Evolutionary conservation across 768 basidiomycete species (phyloP).

Genomic region (Leccinellum rugosiceps): DNA sequence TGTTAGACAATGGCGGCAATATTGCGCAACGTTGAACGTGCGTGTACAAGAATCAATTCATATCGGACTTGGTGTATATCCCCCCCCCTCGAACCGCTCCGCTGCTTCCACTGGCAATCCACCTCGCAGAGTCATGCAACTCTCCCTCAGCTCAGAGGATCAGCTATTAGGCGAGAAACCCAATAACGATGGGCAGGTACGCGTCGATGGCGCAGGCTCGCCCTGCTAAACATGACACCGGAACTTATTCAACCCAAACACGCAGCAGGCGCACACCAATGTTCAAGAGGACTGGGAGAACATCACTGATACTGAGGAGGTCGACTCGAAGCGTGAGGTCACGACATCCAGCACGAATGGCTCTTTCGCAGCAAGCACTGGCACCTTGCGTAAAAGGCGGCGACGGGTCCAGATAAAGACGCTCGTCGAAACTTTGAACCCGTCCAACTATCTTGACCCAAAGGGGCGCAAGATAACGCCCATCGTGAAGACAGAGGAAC

Average conservation of each 20-base stretch:
- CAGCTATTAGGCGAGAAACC: not conserved
- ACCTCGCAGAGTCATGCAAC: constrained; percentile 10
- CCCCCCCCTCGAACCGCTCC: no score
- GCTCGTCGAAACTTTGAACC: constrained; percentile 16
- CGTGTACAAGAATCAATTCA: no score
- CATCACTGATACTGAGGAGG: constrained; percentile 18
- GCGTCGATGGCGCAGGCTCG: not conserved
- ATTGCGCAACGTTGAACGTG: no score
- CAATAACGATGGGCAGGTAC: constrained; percentile 8
- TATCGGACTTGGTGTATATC: no score
- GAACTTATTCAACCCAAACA: not conserved
- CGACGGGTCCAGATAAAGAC: constrained; percentile 18
- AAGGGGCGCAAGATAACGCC: constrained; percentile 29
- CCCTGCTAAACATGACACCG: not conserved
- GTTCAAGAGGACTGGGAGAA: constrained; percentile 36
- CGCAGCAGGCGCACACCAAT: constrained; percentile 1
- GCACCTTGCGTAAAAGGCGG: constrained; percentile 29
- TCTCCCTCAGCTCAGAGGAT: not conserved
- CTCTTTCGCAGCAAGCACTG: constrained; percentile 4
- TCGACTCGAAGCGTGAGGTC: constrained; percentile 6
- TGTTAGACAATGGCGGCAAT: no score
- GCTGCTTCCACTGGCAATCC: no score
- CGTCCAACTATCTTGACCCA: constrained; percentile 16
- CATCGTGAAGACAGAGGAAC: constrained; percentile 25
- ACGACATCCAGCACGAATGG: constrained; percentile 1